phyloP scores from a whole-genome alignment of 2,329 filamentous ascomycete genomes.

The Zelopaecilomyces penicillatus region DNA sequence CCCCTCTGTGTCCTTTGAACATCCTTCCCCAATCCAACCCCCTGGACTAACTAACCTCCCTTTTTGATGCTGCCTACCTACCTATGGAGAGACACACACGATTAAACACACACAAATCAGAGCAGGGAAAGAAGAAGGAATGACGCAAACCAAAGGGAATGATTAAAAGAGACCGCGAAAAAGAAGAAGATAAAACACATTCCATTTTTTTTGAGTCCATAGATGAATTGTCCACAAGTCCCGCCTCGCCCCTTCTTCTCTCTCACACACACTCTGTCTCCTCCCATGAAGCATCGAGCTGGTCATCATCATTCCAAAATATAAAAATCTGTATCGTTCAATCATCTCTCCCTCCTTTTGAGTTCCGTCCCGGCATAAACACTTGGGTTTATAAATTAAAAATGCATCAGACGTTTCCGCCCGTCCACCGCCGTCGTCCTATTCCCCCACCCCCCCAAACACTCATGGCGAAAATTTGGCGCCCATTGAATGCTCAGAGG shows the following conservation, averaged over 20 bases:
- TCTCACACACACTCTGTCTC: too few relatives aligned
- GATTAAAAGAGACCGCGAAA: slow-evolving; percentile 1
- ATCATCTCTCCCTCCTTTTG: slow-evolving; percentile 10
- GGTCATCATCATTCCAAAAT: slow-evolving; percentile 5
- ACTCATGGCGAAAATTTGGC: too few relatives aligned
- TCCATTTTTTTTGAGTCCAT: slow-evolving; percentile 1
- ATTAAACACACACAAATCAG: not conserved
- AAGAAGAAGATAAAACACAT: slow-evolving; percentile 2
- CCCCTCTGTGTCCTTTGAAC: too few relatives aligned
- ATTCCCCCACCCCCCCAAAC: slow-evolving; percentile 1
- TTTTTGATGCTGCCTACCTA: too few relatives aligned
- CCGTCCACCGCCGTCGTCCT: slow-evolving; percentile 1
- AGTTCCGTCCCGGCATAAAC: slow-evolving; percentile 4
- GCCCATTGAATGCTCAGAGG: too few relatives aligned
- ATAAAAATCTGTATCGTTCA: slow-evolving; percentile 6
- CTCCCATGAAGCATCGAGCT: slow-evolving; percentile 3
- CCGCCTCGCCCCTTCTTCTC: too few relatives aligned
- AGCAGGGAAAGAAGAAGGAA: not conserved
- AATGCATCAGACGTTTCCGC: slow-evolving; percentile 3
- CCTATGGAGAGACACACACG: too few relatives aligned
- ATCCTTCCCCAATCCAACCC: too few relatives aligned
- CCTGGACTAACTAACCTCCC: too few relatives aligned
- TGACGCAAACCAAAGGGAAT: not conserved
- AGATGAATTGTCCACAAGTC: slow-evolving; percentile 3
- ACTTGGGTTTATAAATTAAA: slow-evolving; percentile 2